phyloP scores from a whole-genome alignment of 2,329 filamentous ascomycete genomes.

The Claviceps paspali region DNA sequence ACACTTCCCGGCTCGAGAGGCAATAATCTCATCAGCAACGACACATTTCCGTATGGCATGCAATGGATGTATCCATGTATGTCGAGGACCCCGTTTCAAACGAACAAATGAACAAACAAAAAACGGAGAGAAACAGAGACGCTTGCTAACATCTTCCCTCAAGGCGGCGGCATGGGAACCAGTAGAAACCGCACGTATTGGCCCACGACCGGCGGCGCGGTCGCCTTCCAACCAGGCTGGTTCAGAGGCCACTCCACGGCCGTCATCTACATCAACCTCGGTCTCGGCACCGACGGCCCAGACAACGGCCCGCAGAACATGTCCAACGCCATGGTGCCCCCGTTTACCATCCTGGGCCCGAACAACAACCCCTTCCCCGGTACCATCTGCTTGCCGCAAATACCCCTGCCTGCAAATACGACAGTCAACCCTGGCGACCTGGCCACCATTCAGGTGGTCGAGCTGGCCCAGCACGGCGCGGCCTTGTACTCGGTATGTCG shows the following conservation, averaged over 20 bases:
- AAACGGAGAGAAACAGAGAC: not conserved
- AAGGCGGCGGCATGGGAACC: slow-evolving; percentile 69
- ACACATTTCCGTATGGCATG: slow-evolving; percentile 74
- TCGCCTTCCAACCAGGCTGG: slow-evolving; percentile 89
- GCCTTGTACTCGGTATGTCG: slow-evolving; percentile 60
- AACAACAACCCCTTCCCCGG: slow-evolving; percentile 74
- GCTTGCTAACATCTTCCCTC: not conserved
- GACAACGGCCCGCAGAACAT: slow-evolving; percentile 63
- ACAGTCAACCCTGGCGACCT: slow-evolving; percentile 67
- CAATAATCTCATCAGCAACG: slow-evolving; percentile 69
- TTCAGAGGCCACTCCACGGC: slow-evolving; percentile 77
- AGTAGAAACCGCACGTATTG: slow-evolving; percentile 80
- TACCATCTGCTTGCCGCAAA: slow-evolving; percentile 76
- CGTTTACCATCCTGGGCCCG: slow-evolving; percentile 73
- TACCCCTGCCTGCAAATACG: slow-evolving; percentile 61
- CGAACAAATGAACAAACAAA: too few species aligned
- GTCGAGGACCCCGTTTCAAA: slow-evolving; percentile 16
- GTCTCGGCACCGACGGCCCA: slow-evolving; percentile 56
- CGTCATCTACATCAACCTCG: slow-evolving; percentile 81
- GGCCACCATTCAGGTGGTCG: slow-evolving; percentile 80
- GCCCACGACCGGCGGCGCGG: slow-evolving; percentile 74
- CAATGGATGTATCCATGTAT: slow-evolving; percentile 92
- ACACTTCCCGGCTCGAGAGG: slow-evolving; percentile 79
- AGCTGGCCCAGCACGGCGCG: slow-evolving; percentile 70
- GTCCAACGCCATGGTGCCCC: slow-evolving; percentile 65